phyloP scores from a whole-genome alignment of 2,329 filamentous ascomycete genomes.

The Chrysoporthe deuterocubensis region DNA sequence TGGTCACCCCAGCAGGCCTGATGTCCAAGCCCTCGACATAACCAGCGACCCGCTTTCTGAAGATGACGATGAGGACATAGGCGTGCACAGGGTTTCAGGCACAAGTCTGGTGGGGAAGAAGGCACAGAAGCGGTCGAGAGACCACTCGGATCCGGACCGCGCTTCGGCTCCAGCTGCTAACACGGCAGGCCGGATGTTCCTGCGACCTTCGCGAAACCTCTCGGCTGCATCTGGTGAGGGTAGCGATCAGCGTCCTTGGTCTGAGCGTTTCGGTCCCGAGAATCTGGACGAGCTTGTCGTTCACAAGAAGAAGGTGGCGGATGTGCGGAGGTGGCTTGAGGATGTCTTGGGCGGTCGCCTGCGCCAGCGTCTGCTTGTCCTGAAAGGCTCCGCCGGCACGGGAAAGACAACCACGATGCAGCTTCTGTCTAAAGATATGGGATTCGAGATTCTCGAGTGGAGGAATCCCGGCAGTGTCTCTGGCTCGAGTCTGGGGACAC shows the following conservation, averaged over 20 bases:
- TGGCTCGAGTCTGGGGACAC: conserved; percentile 62
- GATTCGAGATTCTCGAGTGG: conserved; percentile 84
- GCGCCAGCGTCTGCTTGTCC: conserved; percentile 74
- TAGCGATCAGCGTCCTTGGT: conserved; percentile 75
- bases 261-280: conserved; percentile 77
- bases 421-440: conserved; percentile 77
- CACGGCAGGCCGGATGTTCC: conserved; percentile 55
- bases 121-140: conserved; percentile 57
- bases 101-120: conserved; percentile 61
- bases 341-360: conserved; percentile 69
- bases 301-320: conserved; percentile 89
- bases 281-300: conserved; percentile 86
- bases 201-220: conserved; percentile 46
- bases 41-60: conserved; percentile 63
- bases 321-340: conserved; percentile 83
- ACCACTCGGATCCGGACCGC: conserved; percentile 34
- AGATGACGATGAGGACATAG: conserved; percentile 63
- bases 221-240: conserved; percentile 37
- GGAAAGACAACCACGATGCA: conserved; percentile 90
- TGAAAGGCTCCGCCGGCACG: conserved; percentile 89
- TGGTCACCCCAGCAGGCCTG: conserved; percentile 33
- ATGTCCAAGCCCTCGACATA: conserved; percentile 46
- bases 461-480: conserved; percentile 73
- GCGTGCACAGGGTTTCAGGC: conserved; percentile 52
- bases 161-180: conserved; percentile 32